Percentiles rank a stretch among this genome's conserved stretches.
These are phyloP conservation scores for Wallacemonas sp. DNA, from an alignment of 208 protist species.

Conservation along the genomic window DNA sequence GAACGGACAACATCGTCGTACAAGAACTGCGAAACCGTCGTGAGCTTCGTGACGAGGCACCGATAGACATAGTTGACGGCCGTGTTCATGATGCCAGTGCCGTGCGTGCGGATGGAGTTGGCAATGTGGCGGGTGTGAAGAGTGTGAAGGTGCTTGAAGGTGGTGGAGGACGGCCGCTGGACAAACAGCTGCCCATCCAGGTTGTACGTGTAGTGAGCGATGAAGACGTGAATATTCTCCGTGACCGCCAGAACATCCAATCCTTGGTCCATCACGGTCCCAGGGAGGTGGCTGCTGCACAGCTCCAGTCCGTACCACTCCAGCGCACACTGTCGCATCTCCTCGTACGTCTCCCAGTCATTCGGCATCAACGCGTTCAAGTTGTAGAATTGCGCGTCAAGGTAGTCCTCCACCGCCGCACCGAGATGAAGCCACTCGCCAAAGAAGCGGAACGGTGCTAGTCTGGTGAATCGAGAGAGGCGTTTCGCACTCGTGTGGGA, in stretches of 20 bases:
- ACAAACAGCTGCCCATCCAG: constrained; percentile 97
- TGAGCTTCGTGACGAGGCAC: constrained; percentile 94
- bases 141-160: constrained; percentile 94
- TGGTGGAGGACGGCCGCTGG: constrained; percentile 69
- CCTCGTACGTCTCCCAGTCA: constrained; percentile 96
- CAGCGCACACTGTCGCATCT: constrained; percentile 95
- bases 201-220: constrained; percentile 97
- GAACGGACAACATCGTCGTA: constrained; percentile 97
- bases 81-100: constrained; percentile 98
- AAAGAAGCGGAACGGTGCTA: constrained; percentile 86
- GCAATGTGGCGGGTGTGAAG: constrained; percentile 96
- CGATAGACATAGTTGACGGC: constrained; percentile 97
- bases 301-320: constrained; percentile 91
- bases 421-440: constrained; percentile 76
- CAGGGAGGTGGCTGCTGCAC: constrained; percentile 91
- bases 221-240: constrained; percentile 97
- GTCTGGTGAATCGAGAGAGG: constrained; percentile 63
- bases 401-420: constrained; percentile 87
- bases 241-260: constrained; percentile 98
- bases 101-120: constrained; percentile 97
- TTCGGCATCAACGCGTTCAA: constrained; percentile 94
- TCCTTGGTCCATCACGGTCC: constrained; percentile 93
- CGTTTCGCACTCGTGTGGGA: constrained; percentile 17
- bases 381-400: constrained; percentile 97
- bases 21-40: constrained; percentile 95